Percentiles rank a stretch among this genome's conserved stretches.
Conservation (phyloP, 192 early-diverging fungal genomes). For the Allomyces javanicus region DNA sequence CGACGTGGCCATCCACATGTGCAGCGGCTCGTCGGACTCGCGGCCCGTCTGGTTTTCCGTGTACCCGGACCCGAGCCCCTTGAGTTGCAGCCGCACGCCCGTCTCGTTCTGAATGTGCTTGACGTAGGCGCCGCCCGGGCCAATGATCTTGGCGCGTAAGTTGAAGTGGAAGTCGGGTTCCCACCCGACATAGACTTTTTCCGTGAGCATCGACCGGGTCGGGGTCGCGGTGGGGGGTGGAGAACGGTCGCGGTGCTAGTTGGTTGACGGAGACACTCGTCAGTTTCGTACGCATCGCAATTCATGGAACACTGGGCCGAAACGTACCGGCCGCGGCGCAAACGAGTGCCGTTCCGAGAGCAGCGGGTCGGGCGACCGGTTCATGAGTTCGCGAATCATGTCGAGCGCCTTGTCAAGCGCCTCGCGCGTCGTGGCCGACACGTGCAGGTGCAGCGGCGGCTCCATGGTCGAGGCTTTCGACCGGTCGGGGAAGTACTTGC, state of each 20-base stretch:
- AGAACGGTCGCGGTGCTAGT: no score
- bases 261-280: no score
- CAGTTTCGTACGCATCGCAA: no score
- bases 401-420: conserved; percentile 46
- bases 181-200: conserved; percentile 54
- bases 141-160: conserved; percentile 68
- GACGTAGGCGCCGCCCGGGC: conserved; percentile 57
- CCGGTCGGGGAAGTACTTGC: conserved; percentile 58
- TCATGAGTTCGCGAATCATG: conserved; percentile 56
- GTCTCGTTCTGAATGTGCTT: conserved; percentile 75
- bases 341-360: background rate
- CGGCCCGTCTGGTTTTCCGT: conserved; percentile 35
- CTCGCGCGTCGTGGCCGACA: conserved; percentile 45
- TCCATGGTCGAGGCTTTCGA: conserved; percentile 50
- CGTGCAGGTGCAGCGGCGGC: conserved; percentile 60
- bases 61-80: conserved; percentile 67
- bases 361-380: conserved; percentile 12
- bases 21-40: conserved; percentile 57
- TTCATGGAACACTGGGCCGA: no score
- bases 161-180: conserved; percentile 58
- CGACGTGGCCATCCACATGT: conserved; percentile 52
- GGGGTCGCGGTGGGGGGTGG: background rate
- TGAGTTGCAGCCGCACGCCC: conserved; percentile 52
- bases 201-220: conserved; percentile 5
- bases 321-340: background rate